Percentiles rank a stretch among this genome's conserved stretches.
Conservation (phyloP, 257 asterid species). For the Catharanthus roseus region DNA sequence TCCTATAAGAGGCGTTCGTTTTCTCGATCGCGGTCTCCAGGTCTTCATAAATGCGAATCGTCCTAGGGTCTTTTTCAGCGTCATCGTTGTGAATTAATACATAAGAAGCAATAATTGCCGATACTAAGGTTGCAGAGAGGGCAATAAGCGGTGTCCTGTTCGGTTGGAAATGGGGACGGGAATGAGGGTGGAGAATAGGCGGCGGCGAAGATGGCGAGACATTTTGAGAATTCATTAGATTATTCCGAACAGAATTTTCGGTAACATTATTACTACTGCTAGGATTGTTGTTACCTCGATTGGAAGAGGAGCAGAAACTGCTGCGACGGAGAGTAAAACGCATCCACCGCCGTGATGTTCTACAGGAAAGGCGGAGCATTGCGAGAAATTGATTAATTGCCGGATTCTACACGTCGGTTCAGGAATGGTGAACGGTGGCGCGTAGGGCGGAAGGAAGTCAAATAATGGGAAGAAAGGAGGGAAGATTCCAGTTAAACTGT, state of each 20-base stretch:
- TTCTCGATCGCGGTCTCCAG: slow-evolving; percentile 47
- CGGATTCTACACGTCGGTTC: not conserved
- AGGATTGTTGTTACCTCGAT: not conserved
- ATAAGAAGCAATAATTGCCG: slow-evolving; percentile 41
- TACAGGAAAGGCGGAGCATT: slow-evolving; percentile 36
- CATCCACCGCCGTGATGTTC: slow-evolving; percentile 28
- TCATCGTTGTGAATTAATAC: slow-evolving; percentile 23
- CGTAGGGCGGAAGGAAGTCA: slow-evolving; percentile 11
- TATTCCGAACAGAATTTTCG: slow-evolving; percentile 17
- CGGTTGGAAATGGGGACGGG: slow-evolving; percentile 17
- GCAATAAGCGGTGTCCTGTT: slow-evolving; percentile 32
- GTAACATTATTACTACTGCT: not conserved
- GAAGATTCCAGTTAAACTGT: slow-evolving; percentile 20
- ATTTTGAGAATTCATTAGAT: slow-evolving; percentile 26
- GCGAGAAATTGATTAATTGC: not conserved
- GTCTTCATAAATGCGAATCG: slow-evolving; percentile 36
- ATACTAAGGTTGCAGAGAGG: slow-evolving; percentile 38
- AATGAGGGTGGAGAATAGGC: slow-evolving; percentile 14
- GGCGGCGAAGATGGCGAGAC: slow-evolving; percentile 21
- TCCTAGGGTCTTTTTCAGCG: slow-evolving; percentile 6
- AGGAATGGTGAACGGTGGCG: not conserved
- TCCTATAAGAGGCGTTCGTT: slow-evolving; percentile 52
- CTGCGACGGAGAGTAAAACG: slow-evolving; percentile 26
- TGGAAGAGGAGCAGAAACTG: slow-evolving; percentile 15
- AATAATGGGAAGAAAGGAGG: slow-evolving; percentile 10